These are phyloP conservation scores for Xerocomellus chrysenteron DNA, from an alignment of 768 basidiomycete species.

Conservation along the genomic window DNA sequence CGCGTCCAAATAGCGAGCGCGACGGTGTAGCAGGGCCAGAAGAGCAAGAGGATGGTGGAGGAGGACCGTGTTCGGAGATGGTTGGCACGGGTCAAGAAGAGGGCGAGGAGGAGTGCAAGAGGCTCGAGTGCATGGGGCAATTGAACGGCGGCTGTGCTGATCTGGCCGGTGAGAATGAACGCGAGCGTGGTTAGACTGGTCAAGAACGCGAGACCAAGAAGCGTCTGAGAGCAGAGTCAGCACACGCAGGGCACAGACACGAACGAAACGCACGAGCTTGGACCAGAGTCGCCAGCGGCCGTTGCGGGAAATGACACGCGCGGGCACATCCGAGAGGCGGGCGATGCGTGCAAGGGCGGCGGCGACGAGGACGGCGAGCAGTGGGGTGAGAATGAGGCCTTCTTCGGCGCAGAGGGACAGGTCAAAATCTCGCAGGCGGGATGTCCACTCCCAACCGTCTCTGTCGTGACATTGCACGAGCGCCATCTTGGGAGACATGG, in stretches of 20 bases:
- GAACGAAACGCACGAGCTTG: slow-evolving; percentile 61
- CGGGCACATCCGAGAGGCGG: slow-evolving; percentile 24
- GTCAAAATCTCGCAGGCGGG: slow-evolving; percentile 65
- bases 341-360: slow-evolving; percentile 41
- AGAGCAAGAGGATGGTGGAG: slow-evolving; percentile 71
- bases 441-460: slow-evolving; percentile 69
- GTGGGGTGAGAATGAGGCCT: slow-evolving; percentile 55
- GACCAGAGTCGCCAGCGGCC: slow-evolving; percentile 51
- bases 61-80: slow-evolving; percentile 71
- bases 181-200: slow-evolving; percentile 45
- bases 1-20: slow-evolving; percentile 57
- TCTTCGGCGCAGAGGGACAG: slow-evolving; percentile 82
- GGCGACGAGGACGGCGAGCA: slow-evolving; percentile 49
- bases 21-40: slow-evolving; percentile 71
- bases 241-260: background rate
- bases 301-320: slow-evolving; percentile 39
- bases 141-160: slow-evolving; percentile 41
- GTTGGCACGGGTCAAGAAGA: slow-evolving; percentile 59
- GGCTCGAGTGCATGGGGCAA: slow-evolving; percentile 60
- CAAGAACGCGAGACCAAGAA: slow-evolving; percentile 47
- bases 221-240: slow-evolving; percentile 36
- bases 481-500: slow-evolving; percentile 30
- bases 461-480: slow-evolving; percentile 43
- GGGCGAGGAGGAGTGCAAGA: slow-evolving; percentile 46
- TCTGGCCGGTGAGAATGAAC: slow-evolving; percentile 37